Evolutionary conservation across 768 basidiomycete genomes (phyloP).

Genomic region (Suillus alpinus): DNA sequence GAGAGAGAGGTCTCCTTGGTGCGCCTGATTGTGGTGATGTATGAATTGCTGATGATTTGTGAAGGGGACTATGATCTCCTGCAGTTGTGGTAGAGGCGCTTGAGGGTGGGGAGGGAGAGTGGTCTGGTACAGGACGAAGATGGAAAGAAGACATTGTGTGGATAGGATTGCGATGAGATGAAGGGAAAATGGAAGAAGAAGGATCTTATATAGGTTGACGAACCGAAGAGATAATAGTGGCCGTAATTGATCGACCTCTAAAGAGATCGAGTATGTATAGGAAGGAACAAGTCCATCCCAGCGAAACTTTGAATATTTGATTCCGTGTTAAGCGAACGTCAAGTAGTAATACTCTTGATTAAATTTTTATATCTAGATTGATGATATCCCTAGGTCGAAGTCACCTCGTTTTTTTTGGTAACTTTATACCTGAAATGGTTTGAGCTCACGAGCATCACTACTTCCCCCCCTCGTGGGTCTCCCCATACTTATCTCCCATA

Average conservation of each 20-base stretch:
- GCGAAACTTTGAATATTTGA: constrained; percentile 18
- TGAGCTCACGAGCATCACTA: background rate
- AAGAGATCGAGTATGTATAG: no score
- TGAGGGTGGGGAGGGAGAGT: constrained; percentile 52
- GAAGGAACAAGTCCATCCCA: constrained; percentile 17
- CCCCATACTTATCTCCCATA: constrained; percentile 9
- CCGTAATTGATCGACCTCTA: constrained; percentile 23
- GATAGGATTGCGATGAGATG: constrained; percentile 8
- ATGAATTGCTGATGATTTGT: constrained; percentile 21
- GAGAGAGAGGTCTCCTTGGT: constrained; percentile 59
- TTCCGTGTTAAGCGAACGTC: constrained; percentile 17
- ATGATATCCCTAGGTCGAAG: constrained; percentile 10
- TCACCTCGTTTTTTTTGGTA: constrained; percentile 22
- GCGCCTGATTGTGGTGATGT: constrained; percentile 31
- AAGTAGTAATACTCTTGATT: background rate
- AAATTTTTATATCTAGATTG: constrained; percentile 6
- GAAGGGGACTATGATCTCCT: constrained; percentile 39
- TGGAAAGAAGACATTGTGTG: constrained; percentile 39
- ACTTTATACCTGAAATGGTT: constrained; percentile 25
- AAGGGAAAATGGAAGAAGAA: constrained; percentile 10
- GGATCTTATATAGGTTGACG: constrained; percentile 16
- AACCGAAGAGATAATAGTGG: constrained; percentile 14
- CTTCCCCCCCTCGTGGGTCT: constrained; percentile 9
- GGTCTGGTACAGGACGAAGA: constrained; percentile 54
- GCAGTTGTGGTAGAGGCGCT: constrained; percentile 47